Conservation (phyloP, 371 early-diverging fungal species). For the Paraphysoderma sedebokerense region DNA sequence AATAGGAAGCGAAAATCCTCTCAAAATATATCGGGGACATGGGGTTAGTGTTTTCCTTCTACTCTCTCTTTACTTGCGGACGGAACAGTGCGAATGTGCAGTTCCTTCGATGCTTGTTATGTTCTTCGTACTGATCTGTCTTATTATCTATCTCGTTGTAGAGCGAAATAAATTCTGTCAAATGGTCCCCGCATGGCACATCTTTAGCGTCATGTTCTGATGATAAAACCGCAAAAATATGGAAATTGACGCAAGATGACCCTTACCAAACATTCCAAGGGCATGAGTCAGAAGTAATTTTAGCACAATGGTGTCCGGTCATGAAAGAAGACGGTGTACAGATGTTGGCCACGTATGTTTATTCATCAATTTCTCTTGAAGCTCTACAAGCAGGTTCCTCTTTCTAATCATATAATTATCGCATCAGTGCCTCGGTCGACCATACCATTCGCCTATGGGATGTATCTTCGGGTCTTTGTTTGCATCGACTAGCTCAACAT, state of each 20-base stretch:
- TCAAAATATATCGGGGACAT: slow-evolving; percentile 15
- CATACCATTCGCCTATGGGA: neutral
- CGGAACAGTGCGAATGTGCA: too few species aligned
- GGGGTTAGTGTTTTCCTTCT: too few species aligned
- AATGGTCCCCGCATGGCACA: neutral
- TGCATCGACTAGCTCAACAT: neutral
- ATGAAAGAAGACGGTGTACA: neutral
- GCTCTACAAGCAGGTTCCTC: neutral
- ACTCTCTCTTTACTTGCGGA: too few species aligned
- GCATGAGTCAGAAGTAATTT: neutral
- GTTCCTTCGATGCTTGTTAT: too few species aligned
- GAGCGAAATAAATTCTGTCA: neutral
- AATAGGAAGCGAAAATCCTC: slow-evolving; percentile 40
- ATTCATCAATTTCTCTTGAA: neutral
- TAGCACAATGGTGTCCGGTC: neutral
- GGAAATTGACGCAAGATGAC: neutral
- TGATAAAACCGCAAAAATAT: neutral
- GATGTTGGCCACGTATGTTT: neutral
- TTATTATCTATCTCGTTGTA: too few species aligned
- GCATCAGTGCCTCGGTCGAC: neutral
- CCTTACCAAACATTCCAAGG: neutral
- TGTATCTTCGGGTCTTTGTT: neutral
- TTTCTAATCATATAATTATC: neutral
- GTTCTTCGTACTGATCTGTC: too few species aligned
- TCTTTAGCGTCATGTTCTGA: neutral